A percentile compares a stretch with the other conserved stretches of the same genome.
phyloP scores from a whole-genome alignment of 1,284 basidiomycete species.

The Microbotryomycetes sp. region DNA sequence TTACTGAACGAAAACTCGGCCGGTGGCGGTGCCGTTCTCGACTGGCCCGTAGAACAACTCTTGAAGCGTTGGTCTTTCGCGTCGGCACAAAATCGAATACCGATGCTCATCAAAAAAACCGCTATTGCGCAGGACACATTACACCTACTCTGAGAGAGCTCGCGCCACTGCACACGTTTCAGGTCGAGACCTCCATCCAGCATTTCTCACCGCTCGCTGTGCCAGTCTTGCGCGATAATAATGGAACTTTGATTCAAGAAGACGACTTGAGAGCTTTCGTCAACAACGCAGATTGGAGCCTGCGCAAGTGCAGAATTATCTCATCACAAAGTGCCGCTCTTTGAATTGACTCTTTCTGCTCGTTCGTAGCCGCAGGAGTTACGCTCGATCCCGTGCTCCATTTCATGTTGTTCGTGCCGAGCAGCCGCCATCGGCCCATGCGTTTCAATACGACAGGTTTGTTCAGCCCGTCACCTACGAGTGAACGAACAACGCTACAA shows the following conservation, averaged over 20 bases:
- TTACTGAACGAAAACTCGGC: conserved; percentile 79
- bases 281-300: conserved; percentile 90
- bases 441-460: conserved; percentile 56
- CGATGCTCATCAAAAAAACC: neutral
- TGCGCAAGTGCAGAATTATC: conserved; percentile 53
- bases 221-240: conserved; percentile 39
- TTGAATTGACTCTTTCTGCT: neutral
- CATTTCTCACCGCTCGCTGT: conserved; percentile 86
- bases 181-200: conserved; percentile 87
- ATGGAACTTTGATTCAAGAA: conserved; percentile 55
- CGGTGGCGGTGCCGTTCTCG: conserved; percentile 53
- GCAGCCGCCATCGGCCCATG: conserved; percentile 59
- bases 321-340: neutral
- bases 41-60: conserved; percentile 65
- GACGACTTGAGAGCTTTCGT: conserved; percentile 84
- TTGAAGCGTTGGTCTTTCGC: conserved; percentile 53
- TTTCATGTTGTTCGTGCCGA: conserved; percentile 85
- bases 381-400: conserved; percentile 88
- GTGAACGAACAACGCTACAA: no score
- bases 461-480: no score
- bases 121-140: conserved; percentile 53
- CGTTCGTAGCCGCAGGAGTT: conserved; percentile 58
- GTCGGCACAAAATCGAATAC: neutral
- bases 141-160: conserved; percentile 58
- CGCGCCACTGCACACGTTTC: conserved; percentile 71